Evolutionary conservation across 2,329 filamentous ascomycete genomes (phyloP), one percentile per base, ranked within the genome.

Genomic region (Dactylella cylindrospora): DNA sequence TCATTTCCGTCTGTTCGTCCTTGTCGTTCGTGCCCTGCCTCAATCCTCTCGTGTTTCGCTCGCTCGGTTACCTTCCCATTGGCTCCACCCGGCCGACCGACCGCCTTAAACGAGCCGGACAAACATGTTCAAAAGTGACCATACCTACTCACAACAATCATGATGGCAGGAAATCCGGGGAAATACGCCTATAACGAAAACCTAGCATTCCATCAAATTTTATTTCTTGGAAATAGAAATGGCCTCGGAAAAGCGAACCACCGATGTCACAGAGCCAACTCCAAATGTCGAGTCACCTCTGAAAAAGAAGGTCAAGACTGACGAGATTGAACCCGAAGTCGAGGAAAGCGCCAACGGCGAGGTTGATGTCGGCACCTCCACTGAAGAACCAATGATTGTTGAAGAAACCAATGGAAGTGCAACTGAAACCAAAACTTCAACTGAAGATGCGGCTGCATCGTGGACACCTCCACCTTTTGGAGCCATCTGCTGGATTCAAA

Each of bases 241-340:
- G 32, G 28, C 39, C 17, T 61, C 55, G 12, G 55, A 61, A 43
- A 61, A 61, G 32, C 39, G 55, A 22, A 32, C 46, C 41, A 53
- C 55, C 47, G 55, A 61, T 43, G 47, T 61, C 41, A 61, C 55
- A 8, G 55, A 61, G 28, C 55, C 55, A 20, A 61, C 55, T 29
- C 47, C 55, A 3, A 61, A 61, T 32, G 55, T 61, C 23, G 55
- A 61, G 41, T 61, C 55, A 12, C 55, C 55, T 3, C 41, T 53
- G 22, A 61, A 61, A 22, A 61, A 61, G 47, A 61, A 49, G 47
- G 55, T 53, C 47, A 61, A 49, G 41, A 53, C 47, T 20, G 47
- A 53, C 47, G 47, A 32, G n/a, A 29, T 41, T 19, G 47, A 51
- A 10, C 32, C 26, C 20, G 35, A 46, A 10, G n/a, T n/a, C n/a